Evolutionary conservation across 371 early-diverging fungal species (phyloP), one percentile per base, ranked within the genome.

Genomic region (Lichtheimia ornata): DNA sequence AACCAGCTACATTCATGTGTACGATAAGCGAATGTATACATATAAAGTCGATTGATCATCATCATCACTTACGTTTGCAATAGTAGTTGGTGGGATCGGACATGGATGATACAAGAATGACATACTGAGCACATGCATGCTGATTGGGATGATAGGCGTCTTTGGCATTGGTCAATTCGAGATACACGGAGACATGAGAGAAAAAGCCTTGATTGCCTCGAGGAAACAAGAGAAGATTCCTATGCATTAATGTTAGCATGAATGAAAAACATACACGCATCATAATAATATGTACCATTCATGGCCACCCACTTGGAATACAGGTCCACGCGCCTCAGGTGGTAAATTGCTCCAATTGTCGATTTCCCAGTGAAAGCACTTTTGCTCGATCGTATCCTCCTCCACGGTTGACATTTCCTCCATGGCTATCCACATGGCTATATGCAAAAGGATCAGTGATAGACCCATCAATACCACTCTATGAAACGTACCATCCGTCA

Each of bases 201-300:
- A 93, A 91, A 27, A 93, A 91, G 0, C 76, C 81, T 42, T 87
- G 82, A 77, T 98, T 98, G 28, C 98, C 98, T 52, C 73, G 83
- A 28, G 98, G 97, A 76, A 96, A 98, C 24, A 97, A 72, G 4
- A 97, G 76, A 24, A 97, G 81, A 58, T 91, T 83, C 95, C 95
- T 91, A 58, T 35, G 30, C 30, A 30, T 30, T 7, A 30, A 6
- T 6, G 30, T 30, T 7, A 30, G 30, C 3, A 1, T 6, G 3
- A 7, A 41, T n/a, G 13, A 30, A 27, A 35, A n/a, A n/a, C n/a
- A 13, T 30, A 5, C 5, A 54, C 4, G 55, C 20, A 54, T n/a
- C 13, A 18, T 6, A 43, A 4, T 22, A 60, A 11, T 62, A 13
- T 22, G 49, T 74, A 74, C 85, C 85, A 84, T 73, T 78, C 78